These are phyloP conservation scores for Backusella westeae DNA, from an alignment of 192 early-diverging fungal genomes.

Conservation along the genomic window DNA sequence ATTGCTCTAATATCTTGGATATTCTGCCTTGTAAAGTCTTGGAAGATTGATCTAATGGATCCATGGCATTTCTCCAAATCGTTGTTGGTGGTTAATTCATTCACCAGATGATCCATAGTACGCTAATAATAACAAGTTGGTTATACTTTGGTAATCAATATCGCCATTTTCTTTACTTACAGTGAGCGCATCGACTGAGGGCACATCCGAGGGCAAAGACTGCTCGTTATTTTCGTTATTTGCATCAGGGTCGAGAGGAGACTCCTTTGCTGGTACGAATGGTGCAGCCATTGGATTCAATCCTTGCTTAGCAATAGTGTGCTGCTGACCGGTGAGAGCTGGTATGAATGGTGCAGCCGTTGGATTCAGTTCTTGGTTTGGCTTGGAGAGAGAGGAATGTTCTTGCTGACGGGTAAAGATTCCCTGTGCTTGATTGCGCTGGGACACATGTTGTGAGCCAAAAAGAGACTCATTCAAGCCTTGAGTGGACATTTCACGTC, in stretches of 20 bases:
- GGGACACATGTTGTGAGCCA: too few relatives aligned
- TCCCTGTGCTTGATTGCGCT: too few relatives aligned
- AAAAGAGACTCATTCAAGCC: neutral
- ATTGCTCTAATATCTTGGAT: constrained; percentile 67
- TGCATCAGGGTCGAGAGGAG: neutral
- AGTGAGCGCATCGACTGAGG: constrained; percentile 69
- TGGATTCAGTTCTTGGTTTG: too few relatives aligned
- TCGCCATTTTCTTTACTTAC: constrained; percentile 34
- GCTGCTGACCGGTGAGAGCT: neutral
- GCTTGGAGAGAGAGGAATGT: too few relatives aligned
- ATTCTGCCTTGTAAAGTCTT: constrained; percentile 89
- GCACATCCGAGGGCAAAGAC: constrained; percentile 86
- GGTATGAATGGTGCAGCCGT: too few relatives aligned
- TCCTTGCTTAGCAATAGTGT: neutral
- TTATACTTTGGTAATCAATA: neutral
- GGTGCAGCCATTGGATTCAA: neutral
- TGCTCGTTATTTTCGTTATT: constrained; percentile 57
- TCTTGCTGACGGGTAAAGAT: too few relatives aligned
- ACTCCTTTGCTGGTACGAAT: neutral
- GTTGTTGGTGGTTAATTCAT: constrained; percentile 51
- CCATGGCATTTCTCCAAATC: constrained; percentile 67
- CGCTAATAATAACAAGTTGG: constrained; percentile 10
- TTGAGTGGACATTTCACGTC: neutral
- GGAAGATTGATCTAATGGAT: constrained; percentile 82
- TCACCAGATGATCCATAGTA: constrained; percentile 68